A percentile compares a stretch with the other conserved stretches of the same genome.
Evolutionary conservation across 768 basidiomycete genomes (phyloP).

Genomic region (Suillus sp.): DNA sequence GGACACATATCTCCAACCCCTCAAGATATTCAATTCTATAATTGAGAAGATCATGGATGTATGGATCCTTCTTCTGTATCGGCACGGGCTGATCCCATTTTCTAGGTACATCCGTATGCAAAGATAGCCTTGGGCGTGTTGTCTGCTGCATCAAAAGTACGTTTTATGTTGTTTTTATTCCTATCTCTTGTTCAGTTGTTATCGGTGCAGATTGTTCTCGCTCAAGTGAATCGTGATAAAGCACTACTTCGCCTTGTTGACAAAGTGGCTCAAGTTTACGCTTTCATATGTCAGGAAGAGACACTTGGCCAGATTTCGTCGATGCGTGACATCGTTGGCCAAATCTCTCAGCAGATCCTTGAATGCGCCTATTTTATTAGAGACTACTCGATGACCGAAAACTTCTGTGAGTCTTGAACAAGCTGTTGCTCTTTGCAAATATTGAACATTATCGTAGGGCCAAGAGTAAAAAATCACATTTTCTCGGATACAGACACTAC

Average conservation of each 20-base stretch:
- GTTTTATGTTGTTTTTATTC: neutral
- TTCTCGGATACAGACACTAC: neutral
- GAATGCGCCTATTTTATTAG: slow-evolving; percentile 15
- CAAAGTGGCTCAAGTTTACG: slow-evolving; percentile 12
- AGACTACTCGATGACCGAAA: slow-evolving; percentile 11
- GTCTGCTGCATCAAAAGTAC: slow-evolving; percentile 9
- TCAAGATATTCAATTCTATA: slow-evolving; percentile 8
- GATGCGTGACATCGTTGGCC: neutral
- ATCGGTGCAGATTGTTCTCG: slow-evolving; percentile 1
- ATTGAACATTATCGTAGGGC: neutral
- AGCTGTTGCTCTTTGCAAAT: neutral
- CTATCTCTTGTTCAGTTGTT: neutral
- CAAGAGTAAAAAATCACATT: neutral
- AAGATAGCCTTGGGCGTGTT: slow-evolving; percentile 10
- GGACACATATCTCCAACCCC: slow-evolving; percentile 9
- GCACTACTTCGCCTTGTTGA: slow-evolving; percentile 6
- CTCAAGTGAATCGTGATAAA: slow-evolving; percentile 8
- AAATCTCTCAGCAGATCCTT: slow-evolving; percentile 7
- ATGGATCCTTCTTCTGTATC: neutral
- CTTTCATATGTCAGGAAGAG: slow-evolving; percentile 2
- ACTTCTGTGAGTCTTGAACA: slow-evolving; percentile 11
- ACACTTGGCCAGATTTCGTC: slow-evolving; percentile 7
- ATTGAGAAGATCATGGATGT: neutral
- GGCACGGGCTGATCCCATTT: neutral
- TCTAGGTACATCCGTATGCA: slow-evolving; percentile 12